A percentile compares a stretch with the other conserved stretches of the same genome.
Conservation (phyloP, 2,329 filamentous ascomycete species). For the Pseudogymnoascus sp. region DNA sequence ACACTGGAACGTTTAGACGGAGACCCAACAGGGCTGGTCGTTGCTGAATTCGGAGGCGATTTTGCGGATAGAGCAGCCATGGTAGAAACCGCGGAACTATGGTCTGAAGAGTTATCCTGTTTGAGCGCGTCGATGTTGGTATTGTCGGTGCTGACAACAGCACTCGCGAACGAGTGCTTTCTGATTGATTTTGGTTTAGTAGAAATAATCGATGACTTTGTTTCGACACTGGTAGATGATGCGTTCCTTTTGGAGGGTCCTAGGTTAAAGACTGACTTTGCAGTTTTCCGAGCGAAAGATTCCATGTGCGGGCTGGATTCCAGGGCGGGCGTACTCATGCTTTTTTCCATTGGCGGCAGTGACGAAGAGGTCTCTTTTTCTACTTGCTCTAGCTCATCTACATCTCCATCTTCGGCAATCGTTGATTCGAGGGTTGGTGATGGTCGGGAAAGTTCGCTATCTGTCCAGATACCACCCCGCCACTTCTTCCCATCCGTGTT, state of each 20-base stretch:
- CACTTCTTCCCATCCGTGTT: conserved; percentile 69
- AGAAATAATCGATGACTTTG: conserved; percentile 30
- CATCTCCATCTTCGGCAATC: conserved; percentile 38
- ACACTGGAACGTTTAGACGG: conserved; percentile 24
- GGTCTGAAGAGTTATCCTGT: conserved; percentile 45
- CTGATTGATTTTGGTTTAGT: conserved; percentile 48
- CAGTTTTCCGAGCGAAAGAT: conserved; percentile 40
- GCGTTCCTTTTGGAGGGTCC: conserved; percentile 28
- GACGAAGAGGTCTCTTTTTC: conserved; percentile 28
- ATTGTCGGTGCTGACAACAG: conserved; percentile 57
- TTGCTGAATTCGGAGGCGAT: conserved; percentile 46
- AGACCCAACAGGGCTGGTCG: conserved; percentile 38
- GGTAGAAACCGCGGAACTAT: conserved; percentile 50
- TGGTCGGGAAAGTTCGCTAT: conserved; percentile 33
- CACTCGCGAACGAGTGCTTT: conserved; percentile 54
- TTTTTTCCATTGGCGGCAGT: conserved; percentile 46
- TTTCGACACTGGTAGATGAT: conserved; percentile 42
- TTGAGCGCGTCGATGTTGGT: conserved; percentile 58
- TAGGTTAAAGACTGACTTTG: conserved; percentile 24
- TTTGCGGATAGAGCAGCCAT: conserved; percentile 63
- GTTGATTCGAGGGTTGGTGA: conserved; percentile 30
- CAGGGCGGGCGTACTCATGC: conserved; percentile 39
- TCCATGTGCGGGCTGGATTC: conserved; percentile 30
- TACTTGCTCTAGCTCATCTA: conserved; percentile 32
- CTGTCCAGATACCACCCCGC: conserved; percentile 75